These are phyloP conservation scores for Rhizopus sp. DNA, from an alignment of 371 early-diverging fungal species.

Conservation along the genomic window DNA sequence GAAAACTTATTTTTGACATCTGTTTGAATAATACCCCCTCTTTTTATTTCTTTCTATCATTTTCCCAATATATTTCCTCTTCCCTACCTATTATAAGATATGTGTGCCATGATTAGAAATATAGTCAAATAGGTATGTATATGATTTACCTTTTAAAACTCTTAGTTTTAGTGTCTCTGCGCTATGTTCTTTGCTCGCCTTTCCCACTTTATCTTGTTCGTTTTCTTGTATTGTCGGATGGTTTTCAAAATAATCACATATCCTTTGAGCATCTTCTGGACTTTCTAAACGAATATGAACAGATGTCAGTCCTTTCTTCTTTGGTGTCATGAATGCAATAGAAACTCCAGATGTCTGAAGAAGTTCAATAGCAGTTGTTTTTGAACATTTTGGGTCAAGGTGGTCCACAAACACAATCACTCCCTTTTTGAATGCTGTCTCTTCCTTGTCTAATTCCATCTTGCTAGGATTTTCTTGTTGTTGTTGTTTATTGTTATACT, in stretches of 20 bases:
- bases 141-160: slow-evolving; percentile 11
- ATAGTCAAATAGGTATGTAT: not conserved
- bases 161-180: slow-evolving; percentile 12
- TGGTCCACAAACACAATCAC: slow-evolving; percentile 32
- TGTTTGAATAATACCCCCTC: not conserved
- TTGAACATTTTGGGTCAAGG: slow-evolving; percentile 32
- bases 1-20: slow-evolving; percentile 60
- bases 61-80: slow-evolving; percentile 36
- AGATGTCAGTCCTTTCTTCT: slow-evolving; percentile 29
- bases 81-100: slow-evolving; percentile 17
- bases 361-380: slow-evolving; percentile 22
- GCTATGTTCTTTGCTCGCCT: slow-evolving; percentile 1
- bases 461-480: slow-evolving; percentile 1
- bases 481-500: slow-evolving; percentile 13
- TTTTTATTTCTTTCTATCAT: slow-evolving; percentile 11
- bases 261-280: slow-evolving; percentile 27
- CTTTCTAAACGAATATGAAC: slow-evolving; percentile 34
- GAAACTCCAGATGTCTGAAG: slow-evolving; percentile 33
- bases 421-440: slow-evolving; percentile 18
- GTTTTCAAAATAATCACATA: slow-evolving; percentile 27
- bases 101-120: not conserved
- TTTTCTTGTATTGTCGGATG: slow-evolving; percentile 24
- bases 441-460: not conserved
- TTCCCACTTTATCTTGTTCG: slow-evolving; percentile 30
- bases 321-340: slow-evolving; percentile 31